A percentile compares a stretch with the other conserved stretches of the same genome.
Evolutionary conservation across 2,329 filamentous ascomycete genomes (phyloP).

Genomic region (Fusarium armeniacum): DNA sequence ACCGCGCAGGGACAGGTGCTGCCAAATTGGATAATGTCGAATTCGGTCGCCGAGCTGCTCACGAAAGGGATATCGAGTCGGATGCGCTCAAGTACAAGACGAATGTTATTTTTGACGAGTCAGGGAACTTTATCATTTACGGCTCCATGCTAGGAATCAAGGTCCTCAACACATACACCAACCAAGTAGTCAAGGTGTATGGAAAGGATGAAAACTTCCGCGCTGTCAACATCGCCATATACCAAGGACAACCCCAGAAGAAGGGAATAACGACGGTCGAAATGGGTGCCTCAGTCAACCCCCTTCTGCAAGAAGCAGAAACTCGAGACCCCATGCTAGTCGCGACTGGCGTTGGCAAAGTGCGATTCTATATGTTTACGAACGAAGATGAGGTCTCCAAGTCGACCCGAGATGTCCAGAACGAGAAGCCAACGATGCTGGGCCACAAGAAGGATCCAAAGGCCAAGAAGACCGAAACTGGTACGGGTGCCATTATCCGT

Average conservation of each 20-base stretch:
- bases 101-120: slow-evolving; percentile 96
- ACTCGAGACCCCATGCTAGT: slow-evolving; percentile 90
- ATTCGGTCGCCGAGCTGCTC: slow-evolving; percentile 87
- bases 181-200: slow-evolving; percentile 90
- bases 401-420: slow-evolving; percentile 89
- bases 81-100: slow-evolving; percentile 75
- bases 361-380: slow-evolving; percentile 98
- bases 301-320: slow-evolving; percentile 92
- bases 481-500: slow-evolving; percentile 86
- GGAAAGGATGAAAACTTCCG: slow-evolving; percentile 91
- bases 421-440: slow-evolving; percentile 85
- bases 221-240: slow-evolving; percentile 84
- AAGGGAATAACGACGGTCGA: slow-evolving; percentile 94
- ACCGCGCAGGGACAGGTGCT: slow-evolving; percentile 88
- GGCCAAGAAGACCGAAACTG: slow-evolving; percentile 76
- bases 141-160: slow-evolving; percentile 94
- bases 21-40: slow-evolving; percentile 90
- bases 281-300: slow-evolving; percentile 96
- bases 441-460: slow-evolving; percentile 68
- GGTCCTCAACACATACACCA: slow-evolving; percentile 95
- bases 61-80: slow-evolving; percentile 88
- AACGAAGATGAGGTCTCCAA: slow-evolving; percentile 89
- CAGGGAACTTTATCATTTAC: slow-evolving; percentile 93
- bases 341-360: slow-evolving; percentile 85
- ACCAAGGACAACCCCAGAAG: slow-evolving; percentile 95